These are phyloP conservation scores for Lipomyces anomalus DNA, from an alignment of 805 yeast genomes.

Conservation along the genomic window DNA sequence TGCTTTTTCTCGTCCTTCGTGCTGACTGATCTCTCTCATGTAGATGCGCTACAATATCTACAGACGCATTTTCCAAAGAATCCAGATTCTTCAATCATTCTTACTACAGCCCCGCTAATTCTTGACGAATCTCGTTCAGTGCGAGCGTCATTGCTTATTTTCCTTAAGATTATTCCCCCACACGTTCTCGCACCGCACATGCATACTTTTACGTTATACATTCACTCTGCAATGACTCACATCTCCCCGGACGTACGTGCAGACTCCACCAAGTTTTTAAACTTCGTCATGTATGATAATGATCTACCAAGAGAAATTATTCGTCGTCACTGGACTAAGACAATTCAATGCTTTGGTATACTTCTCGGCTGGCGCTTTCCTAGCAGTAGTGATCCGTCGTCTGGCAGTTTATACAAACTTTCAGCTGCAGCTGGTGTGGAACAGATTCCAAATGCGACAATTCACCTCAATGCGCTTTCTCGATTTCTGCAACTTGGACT, in stretches of 20 bases:
- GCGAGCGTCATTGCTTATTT: slow-evolving; percentile 51
- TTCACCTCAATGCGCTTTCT: slow-evolving; percentile 37
- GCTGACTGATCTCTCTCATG: not conserved
- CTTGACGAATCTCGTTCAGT: slow-evolving; percentile 64
- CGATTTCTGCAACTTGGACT: slow-evolving; percentile 45
- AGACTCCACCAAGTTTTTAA: slow-evolving; percentile 65
- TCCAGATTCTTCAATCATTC: slow-evolving; percentile 44
- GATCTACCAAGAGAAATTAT: slow-evolving; percentile 38
- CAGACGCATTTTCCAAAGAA: slow-evolving; percentile 25
- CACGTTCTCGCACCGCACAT: slow-evolving; percentile 33
- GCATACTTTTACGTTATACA: slow-evolving; percentile 49
- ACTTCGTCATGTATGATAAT: slow-evolving; percentile 51
- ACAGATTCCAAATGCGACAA: slow-evolving; percentile 25
- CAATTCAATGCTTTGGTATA: slow-evolving; percentile 60
- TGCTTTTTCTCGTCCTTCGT: not conserved
- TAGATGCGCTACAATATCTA: slow-evolving; percentile 50
- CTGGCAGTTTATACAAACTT: slow-evolving; percentile 30
- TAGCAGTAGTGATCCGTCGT: slow-evolving; percentile 30
- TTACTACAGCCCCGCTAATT: slow-evolving; percentile 55
- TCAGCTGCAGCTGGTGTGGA: slow-evolving; percentile 34
- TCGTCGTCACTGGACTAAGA: slow-evolving; percentile 60
- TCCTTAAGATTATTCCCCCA: slow-evolving; percentile 27
- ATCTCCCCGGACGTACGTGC: slow-evolving; percentile 68
- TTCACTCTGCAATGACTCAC: slow-evolving; percentile 92
- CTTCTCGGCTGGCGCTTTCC: slow-evolving; percentile 71